Conservation (phyloP, 1,284 basidiomycete genomes). For the Amylostereum areolatum region DNA sequence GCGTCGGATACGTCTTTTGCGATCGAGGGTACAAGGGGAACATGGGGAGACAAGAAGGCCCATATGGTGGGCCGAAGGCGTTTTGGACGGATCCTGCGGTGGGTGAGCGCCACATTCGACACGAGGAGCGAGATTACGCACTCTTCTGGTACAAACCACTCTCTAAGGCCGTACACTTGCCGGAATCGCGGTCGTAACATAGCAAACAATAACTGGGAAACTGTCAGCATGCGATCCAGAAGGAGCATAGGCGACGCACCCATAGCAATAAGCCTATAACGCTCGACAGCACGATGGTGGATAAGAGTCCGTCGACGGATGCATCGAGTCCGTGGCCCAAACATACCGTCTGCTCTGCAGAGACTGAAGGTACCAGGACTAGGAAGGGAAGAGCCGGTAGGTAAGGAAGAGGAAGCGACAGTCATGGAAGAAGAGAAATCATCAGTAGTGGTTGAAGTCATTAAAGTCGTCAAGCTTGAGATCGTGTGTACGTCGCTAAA, state of each 20-base stretch:
- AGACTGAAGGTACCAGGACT: constrained; percentile 6
- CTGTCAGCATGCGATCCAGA: constrained; percentile 3
- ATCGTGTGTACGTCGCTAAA: no score
- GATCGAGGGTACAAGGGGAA: constrained; percentile 58
- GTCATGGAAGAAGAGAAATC: background rate
- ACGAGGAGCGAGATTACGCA: constrained; percentile 30
- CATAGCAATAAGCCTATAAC: constrained; percentile 56
- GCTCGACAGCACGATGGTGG: constrained; percentile 50
- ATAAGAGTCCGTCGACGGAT: constrained; percentile 55
- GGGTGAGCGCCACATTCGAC: constrained; percentile 5
- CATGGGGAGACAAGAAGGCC: constrained; percentile 63
- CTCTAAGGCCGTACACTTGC: constrained; percentile 62
- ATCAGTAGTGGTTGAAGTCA: background rate
- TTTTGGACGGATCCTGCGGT: constrained; percentile 53
- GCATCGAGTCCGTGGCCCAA: constrained; percentile 60
- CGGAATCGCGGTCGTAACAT: constrained; percentile 60
- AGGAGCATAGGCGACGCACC: constrained; percentile 36
- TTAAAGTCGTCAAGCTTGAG: background rate
- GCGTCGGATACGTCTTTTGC: constrained; percentile 50
- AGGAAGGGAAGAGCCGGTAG: constrained; percentile 5
- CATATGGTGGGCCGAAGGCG: constrained; percentile 51
- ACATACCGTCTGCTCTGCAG: constrained; percentile 42
- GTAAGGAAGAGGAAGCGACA: constrained; percentile 10
- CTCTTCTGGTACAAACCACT: constrained; percentile 71
- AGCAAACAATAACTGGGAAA: constrained; percentile 57